Evolutionary conservation across 768 basidiomycete genomes (phyloP).

Genomic region (Pleurotus salmoneostramineus): DNA sequence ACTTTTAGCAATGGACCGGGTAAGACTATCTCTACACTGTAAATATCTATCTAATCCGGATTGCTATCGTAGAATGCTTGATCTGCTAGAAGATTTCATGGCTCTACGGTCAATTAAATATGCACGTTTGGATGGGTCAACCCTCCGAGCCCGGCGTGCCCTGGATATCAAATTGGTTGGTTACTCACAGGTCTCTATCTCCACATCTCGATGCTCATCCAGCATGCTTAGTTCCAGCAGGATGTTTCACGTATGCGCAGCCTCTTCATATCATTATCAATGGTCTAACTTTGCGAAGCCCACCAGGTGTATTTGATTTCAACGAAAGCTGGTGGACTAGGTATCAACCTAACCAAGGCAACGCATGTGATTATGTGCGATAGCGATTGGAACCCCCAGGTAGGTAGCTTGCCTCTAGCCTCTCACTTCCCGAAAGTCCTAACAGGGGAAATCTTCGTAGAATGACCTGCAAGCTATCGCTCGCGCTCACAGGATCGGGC

Average conservation of each 20-base stretch:
- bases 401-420: background rate
- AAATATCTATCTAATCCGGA: background rate
- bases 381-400: constrained; percentile 54
- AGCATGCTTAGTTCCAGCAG: constrained; percentile 45
- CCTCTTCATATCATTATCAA: background rate
- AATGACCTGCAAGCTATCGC: constrained; percentile 87
- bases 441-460: constrained; percentile 24
- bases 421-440: background rate
- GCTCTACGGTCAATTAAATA: constrained; percentile 52
- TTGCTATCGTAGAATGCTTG: constrained; percentile 49
- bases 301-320: constrained; percentile 69
- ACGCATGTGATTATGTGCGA: constrained; percentile 81
- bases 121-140: constrained; percentile 57
- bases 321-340: constrained; percentile 69
- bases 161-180: constrained; percentile 55
- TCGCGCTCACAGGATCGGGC: constrained; percentile 78
- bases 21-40: constrained; percentile 14
- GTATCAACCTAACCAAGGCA: constrained; percentile 83
- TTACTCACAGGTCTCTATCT: background rate
- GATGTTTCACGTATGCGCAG: constrained; percentile 41
- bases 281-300: constrained; percentile 24
- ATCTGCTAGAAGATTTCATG: constrained; percentile 67
- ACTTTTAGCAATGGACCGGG: constrained; percentile 54
- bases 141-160: constrained; percentile 47
- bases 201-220: no score